Evolutionary conservation across 2,329 filamentous ascomycete species (phyloP), one percentile per base, ranked within the genome.

Genomic region (Lasiodiplodia hormozganensis): DNA sequence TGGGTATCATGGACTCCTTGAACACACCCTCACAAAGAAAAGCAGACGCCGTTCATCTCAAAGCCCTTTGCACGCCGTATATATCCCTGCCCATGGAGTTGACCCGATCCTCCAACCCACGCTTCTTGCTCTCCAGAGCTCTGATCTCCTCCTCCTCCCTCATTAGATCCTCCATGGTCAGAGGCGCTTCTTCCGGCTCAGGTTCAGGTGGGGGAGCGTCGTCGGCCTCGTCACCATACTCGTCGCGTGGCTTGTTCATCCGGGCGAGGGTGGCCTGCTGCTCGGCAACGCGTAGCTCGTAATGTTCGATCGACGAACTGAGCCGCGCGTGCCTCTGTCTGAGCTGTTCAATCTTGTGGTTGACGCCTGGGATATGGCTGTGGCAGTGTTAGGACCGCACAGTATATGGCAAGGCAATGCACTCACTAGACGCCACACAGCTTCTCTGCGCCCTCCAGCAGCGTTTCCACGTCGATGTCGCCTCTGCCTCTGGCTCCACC

Each of bases 401-500:
- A 62, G 49, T 18, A 47, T 6, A 21, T 54, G n/a, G 16, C 11
- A 66, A 4, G n/a, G 10, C 40, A 31, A 23, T 57, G 18, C 8
- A 81, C 86, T 70, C 79, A 89, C 87, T 97, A 98, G 34, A 97
- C 94, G 54, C 87, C 87, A 73, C 94, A 94, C 36, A 98, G 86
- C 83, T 94, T 97, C 83, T 97, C 94, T 0, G 94, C 95, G 0
- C 95, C 94, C 65, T 88, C 86, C 25, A 99, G 85, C 36, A 99
- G 82, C 1, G 97, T 86, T 74, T 97, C 92, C 3, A 98, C 89
- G 78, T 98, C 93, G 2, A 97, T 86, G 28, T 96, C 93, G 11
- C 90, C 90, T 71, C 86, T 87, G 53, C 82, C 82, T 58, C 80
- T 82, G 14, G 78, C 77, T 43, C 84, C 83, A 65, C 74, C 78